A percentile compares a stretch with the other conserved stretches of the same genome.
These are phyloP conservation scores for Collybia sordida DNA, from an alignment of 768 basidiomycete species.

Conservation along the genomic window DNA sequence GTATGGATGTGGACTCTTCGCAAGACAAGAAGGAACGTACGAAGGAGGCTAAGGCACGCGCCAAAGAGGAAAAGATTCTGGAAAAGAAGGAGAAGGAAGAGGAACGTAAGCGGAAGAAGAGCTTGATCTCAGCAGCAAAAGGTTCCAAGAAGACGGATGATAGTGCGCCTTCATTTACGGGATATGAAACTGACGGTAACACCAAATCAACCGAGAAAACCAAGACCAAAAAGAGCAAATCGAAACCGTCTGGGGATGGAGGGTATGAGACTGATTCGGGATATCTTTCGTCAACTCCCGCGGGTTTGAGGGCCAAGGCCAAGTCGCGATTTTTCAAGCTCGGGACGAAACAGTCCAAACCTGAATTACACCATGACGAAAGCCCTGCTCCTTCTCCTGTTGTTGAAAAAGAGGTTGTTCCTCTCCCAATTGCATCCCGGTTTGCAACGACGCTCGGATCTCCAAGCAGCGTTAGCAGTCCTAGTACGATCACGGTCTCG, in stretches of 20 bases:
- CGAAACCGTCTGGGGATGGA: slow-evolving; percentile 18
- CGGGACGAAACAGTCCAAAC: slow-evolving; percentile 36
- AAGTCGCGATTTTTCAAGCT: slow-evolving; percentile 46
- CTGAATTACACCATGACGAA: slow-evolving; percentile 29
- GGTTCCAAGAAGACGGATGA: slow-evolving; percentile 14
- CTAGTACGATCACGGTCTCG: slow-evolving; percentile 6
- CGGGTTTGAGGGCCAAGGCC: slow-evolving; percentile 27
- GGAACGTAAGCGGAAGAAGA: slow-evolving; percentile 35
- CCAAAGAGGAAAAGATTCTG: slow-evolving; percentile 23
- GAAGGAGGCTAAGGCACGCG: slow-evolving; percentile 19
- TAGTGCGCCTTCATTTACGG: slow-evolving; percentile 5
- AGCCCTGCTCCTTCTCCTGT: slow-evolving; percentile 19
- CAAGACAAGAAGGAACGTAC: slow-evolving; percentile 26
- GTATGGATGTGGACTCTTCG: slow-evolving; percentile 2
- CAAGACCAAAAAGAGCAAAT: slow-evolving; percentile 27
- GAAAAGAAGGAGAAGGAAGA: slow-evolving; percentile 27
- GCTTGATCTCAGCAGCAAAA: slow-evolving; percentile 20
- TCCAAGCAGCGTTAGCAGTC: slow-evolving; percentile 6
- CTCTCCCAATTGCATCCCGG: slow-evolving; percentile 45
- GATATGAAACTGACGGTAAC: slow-evolving; percentile 29
- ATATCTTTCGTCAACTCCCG: slow-evolving; percentile 22
- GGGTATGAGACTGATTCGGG: slow-evolving; percentile 43
- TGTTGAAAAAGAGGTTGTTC: slow-evolving; percentile 25
- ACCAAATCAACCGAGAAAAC: slow-evolving; percentile 14
- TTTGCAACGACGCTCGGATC: slow-evolving; percentile 39